Evolutionary conservation across 306 rosid species (phyloP).

Genomic region (Prunus mira): DNA sequence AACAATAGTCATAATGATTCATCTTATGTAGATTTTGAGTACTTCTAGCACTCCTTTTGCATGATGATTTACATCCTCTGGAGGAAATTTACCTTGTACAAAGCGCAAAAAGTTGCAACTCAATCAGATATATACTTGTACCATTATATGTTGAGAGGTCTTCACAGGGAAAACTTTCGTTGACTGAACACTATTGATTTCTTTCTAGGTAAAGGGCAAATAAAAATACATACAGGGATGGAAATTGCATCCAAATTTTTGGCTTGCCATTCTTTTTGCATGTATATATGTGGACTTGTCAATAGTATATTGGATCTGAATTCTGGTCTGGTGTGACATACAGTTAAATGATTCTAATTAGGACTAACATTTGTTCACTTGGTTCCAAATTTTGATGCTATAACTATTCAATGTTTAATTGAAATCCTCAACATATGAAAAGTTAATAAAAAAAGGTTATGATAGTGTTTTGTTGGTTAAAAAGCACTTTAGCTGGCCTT

Average conservation of each 20-base stretch:
- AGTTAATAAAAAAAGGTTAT: too few relatives aligned
- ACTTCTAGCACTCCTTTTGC: slow-evolving; percentile 30
- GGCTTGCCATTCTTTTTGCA: not conserved
- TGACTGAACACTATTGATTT: not conserved
- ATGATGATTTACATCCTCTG: not conserved
- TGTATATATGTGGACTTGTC: not conserved
- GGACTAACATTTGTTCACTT: not conserved
- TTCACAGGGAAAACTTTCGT: not conserved
- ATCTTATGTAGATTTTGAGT: slow-evolving; percentile 42
- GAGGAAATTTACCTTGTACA: slow-evolving; percentile 18
- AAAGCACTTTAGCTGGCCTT: too few relatives aligned
- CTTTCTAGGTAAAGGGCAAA: not conserved
- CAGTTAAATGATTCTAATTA: not conserved
- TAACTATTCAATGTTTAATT: too few relatives aligned
- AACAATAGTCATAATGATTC: slow-evolving; percentile 14
- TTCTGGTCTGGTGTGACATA: not conserved
- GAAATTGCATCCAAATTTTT: not conserved
- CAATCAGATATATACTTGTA: not conserved
- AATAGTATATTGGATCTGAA: not conserved
- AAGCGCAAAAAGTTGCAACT: slow-evolving; percentile 17
- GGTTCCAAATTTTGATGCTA: not conserved
- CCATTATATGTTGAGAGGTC: slow-evolving; percentile 4
- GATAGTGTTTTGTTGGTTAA: too few relatives aligned
- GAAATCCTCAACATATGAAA: too few relatives aligned
- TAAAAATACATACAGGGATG: not conserved